Conservation (phyloP, 2,329 filamentous ascomycete species). For the Tolypocladium capitatum region DNA sequence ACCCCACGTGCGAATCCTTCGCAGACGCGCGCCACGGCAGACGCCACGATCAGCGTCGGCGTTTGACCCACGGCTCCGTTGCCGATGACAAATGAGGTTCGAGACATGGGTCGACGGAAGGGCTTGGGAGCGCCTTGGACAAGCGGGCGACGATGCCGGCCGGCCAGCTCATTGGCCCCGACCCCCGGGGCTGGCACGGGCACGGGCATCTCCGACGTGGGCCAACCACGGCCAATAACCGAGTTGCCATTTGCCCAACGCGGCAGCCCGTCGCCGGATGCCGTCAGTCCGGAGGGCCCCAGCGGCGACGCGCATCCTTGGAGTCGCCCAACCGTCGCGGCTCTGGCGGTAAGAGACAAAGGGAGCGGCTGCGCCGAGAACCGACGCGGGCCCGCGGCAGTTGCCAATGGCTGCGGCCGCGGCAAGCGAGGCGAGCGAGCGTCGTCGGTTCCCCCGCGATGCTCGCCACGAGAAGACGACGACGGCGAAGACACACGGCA, state of each 20-base stretch:
- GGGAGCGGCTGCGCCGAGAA: neutral
- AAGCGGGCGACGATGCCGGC: neutral
- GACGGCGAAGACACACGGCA: neutral
- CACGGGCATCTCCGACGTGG: neutral
- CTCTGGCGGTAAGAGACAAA: too few species aligned
- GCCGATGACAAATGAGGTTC: conserved; percentile 1
- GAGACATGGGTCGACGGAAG: neutral
- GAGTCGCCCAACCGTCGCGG: too few species aligned
- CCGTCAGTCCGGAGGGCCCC: too few species aligned
- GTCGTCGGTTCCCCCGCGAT: too few species aligned
- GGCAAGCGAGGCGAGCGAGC: too few species aligned
- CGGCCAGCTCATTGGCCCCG: neutral
- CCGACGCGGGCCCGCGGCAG: too few species aligned
- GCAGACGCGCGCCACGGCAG: neutral
- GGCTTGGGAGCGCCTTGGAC: neutral
- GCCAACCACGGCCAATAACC: neutral
- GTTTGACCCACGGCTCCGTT: neutral
- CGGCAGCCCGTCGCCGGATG: neutral
- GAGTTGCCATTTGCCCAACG: neutral
- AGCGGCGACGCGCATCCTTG: too few species aligned
- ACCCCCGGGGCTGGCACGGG: neutral
- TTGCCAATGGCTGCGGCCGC: neutral
- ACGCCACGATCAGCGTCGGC: neutral
- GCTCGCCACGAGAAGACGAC: too few species aligned
- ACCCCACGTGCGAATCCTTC: neutral